phyloP scores from a whole-genome alignment of 441 rosid genomes.

The Theobroma grandiflorum region DNA sequence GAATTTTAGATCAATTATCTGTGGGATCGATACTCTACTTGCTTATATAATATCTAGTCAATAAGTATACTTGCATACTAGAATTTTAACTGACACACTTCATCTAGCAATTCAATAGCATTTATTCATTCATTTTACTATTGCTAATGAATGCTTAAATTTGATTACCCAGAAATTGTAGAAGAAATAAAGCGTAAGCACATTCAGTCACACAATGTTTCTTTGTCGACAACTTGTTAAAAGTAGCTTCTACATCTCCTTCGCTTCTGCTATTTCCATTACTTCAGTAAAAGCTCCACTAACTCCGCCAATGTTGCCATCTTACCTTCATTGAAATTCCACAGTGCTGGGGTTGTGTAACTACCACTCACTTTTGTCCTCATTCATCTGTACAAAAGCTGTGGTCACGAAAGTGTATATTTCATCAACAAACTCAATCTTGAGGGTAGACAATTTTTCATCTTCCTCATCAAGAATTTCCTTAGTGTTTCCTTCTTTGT shows the following conservation, averaged over 20 bases:
- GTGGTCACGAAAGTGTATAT: slow-evolving; percentile 44
- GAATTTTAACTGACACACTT: no score
- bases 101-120: no score
- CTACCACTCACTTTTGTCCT: slow-evolving; percentile 63
- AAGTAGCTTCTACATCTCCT: slow-evolving; percentile 31
- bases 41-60: no score
- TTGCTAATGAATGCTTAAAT: background rate
- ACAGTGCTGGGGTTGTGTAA: slow-evolving; percentile 46
- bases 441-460: slow-evolving; percentile 47
- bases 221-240: no score
- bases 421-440: slow-evolving; percentile 44
- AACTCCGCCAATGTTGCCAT: slow-evolving; percentile 58
- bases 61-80: no score
- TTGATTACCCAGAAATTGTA: background rate
- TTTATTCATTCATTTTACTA: no score
- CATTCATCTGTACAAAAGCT: slow-evolving; percentile 50
- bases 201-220: background rate
- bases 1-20: no score
- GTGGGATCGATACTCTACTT: no score
- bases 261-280: slow-evolving; percentile 37
- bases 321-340: slow-evolving; percentile 49
- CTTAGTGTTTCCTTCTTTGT: slow-evolving; percentile 44
- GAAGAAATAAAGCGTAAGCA: background rate
- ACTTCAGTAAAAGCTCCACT: slow-evolving; percentile 31
- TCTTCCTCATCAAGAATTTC: slow-evolving; percentile 53